Conservation (phyloP, 371 early-diverging fungal genomes). For the Coemansia sp. region DNA sequence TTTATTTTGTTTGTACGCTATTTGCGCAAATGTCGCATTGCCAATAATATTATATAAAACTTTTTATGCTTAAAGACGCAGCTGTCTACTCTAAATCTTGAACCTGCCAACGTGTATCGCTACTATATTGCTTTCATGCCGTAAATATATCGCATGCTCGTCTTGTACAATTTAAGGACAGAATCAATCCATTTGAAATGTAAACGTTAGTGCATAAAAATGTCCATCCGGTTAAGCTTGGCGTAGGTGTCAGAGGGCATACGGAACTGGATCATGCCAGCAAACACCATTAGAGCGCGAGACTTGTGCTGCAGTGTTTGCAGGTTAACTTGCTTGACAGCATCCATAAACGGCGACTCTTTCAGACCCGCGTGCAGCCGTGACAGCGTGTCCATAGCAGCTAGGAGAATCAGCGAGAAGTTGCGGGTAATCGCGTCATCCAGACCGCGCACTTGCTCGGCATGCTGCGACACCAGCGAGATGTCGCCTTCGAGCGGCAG, state of each 20-base stretch:
- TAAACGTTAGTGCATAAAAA: constrained; percentile 57
- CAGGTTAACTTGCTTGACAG: constrained; percentile 44
- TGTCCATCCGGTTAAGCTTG: constrained; percentile 72
- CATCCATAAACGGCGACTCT: constrained; percentile 54
- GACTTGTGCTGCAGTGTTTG: constrained; percentile 49
- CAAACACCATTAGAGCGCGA: constrained; percentile 72
- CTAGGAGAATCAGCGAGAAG: constrained; percentile 73
- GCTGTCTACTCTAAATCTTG: too few relatives aligned
- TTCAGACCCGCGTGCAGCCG: constrained; percentile 56
- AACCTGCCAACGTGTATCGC: too few relatives aligned
- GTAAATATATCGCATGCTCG: too few relatives aligned
- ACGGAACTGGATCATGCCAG: constrained; percentile 78
- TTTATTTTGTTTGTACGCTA: too few relatives aligned
- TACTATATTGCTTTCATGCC: too few relatives aligned
- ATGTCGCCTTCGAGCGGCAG: constrained; percentile 64
- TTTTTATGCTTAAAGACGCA: too few relatives aligned
- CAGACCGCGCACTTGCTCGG: constrained; percentile 61
- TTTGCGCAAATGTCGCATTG: too few relatives aligned
- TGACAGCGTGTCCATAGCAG: constrained; percentile 68
- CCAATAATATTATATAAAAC: too few relatives aligned
- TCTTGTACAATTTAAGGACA: neutral
- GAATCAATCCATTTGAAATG: neutral
- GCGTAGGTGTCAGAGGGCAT: constrained; percentile 79
- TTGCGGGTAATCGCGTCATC: constrained; percentile 72
- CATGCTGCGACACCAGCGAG: constrained; percentile 58